phyloP scores from a whole-genome alignment of 202 grass and related monocot species.

The Brachypodium distachyon region DNA sequence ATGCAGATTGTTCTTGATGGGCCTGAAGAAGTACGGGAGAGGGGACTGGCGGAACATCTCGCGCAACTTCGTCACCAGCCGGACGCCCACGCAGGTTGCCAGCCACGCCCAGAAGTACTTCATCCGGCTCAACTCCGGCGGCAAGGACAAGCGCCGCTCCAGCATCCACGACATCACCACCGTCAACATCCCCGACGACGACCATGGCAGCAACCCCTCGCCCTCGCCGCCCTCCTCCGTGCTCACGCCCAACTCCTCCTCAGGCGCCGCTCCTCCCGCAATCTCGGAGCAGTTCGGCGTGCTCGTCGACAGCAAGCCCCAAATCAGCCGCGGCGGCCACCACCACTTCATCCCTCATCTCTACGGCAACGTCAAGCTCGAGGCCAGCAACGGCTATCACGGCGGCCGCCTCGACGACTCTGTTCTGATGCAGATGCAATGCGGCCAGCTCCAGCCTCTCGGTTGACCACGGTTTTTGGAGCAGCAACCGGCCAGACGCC shows the following conservation, averaged over 20 bases:
- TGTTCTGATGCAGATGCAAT: conserved; percentile 59
- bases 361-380: conserved; percentile 57
- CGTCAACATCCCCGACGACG: conserved; percentile 71
- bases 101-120: conserved; percentile 99
- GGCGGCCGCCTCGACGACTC: conserved; percentile 26
- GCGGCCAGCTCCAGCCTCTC: conserved; percentile 52
- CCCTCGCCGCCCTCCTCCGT: conserved; percentile 49
- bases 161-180: conserved; percentile 99
- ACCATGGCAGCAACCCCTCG: conserved; percentile 29
- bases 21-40: conserved; percentile 83
- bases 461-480: conserved; percentile 25
- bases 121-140: conserved; percentile 87
- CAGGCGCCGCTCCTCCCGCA: conserved; percentile 15
- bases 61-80: conserved; percentile 72
- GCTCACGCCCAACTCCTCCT: conserved; percentile 33
- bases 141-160: conserved; percentile 94
- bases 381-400: conserved; percentile 13
- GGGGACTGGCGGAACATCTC: conserved; percentile 99
- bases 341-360: conserved; percentile 42
- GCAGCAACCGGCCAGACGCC: not conserved
- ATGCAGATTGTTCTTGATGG: conserved; percentile 65
- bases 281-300: conserved; percentile 48
- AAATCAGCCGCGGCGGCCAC: not conserved
- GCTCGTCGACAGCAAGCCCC: conserved; percentile 36
- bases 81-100: conserved; percentile 93